phyloP scores from a whole-genome alignment of 2,329 filamentous ascomycete genomes.

The Diatrype stigma region DNA sequence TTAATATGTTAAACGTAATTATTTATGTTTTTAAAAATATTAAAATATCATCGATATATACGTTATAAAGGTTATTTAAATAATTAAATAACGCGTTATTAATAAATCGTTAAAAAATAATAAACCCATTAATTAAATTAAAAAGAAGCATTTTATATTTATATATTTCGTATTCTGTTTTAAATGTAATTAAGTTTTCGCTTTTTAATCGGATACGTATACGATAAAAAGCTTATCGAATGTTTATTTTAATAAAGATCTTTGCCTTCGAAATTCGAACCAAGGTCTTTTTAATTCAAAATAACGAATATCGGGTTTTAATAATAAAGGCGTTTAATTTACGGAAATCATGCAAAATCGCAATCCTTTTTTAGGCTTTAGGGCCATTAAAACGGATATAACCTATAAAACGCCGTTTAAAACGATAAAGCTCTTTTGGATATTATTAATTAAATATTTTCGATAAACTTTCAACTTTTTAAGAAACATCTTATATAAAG shows the following conservation, averaged over 20 bases:
- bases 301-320: constrained; percentile 4
- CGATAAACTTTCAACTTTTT: too few species aligned
- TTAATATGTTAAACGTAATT: not conserved
- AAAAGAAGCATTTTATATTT: constrained; percentile 4
- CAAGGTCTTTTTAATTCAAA: constrained; percentile 4
- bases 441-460: too few species aligned
- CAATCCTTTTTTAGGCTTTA: not conserved
- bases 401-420: too few species aligned
- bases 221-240: constrained; percentile 3
- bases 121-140: constrained; percentile 1
- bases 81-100: not conserved
- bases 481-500: too few species aligned
- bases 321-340: constrained; percentile 3
- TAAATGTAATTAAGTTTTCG: constrained; percentile 3
- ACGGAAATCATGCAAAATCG: constrained; percentile 7
- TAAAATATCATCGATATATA: constrained; percentile 5
- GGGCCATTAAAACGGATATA: too few species aligned
- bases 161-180: not conserved
- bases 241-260: constrained; percentile 6
- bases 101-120: constrained; percentile 1
- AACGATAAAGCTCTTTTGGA: too few species aligned
- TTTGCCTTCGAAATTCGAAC: not conserved
- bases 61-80: constrained; percentile 1
- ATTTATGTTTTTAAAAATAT: constrained; percentile 1
- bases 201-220: constrained; percentile 2